Conservation (phyloP, 2,329 filamentous ascomycete genomes). For the Apiospora koreana region DNA sequence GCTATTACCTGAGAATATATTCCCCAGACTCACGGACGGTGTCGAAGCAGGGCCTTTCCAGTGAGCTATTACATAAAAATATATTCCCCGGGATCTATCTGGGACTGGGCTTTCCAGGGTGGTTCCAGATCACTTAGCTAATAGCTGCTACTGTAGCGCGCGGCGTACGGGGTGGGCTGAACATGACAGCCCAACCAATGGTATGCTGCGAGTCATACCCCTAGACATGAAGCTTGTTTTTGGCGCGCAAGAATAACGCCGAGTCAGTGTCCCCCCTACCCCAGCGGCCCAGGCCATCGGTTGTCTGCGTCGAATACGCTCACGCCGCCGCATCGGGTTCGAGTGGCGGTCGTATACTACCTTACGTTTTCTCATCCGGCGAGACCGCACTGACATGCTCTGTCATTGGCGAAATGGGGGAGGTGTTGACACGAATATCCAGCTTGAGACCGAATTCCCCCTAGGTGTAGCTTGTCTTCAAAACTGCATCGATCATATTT, state of each 20-base stretch:
- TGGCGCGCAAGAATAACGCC: not conserved
- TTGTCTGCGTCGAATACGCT: not conserved
- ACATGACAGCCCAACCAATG: not conserved
- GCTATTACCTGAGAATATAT: not conserved
- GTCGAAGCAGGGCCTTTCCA: no score
- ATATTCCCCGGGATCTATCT: not conserved
- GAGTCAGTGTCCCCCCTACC: conserved; percentile 1
- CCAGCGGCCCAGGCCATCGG: not conserved
- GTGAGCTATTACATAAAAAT: no score
- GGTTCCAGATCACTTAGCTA: not conserved
- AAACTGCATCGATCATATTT: not conserved
- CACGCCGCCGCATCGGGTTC: not conserved
- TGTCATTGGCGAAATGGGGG: not conserved
- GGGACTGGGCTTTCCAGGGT: not conserved
- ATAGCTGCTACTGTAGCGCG: not conserved
- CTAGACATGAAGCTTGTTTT: conserved; percentile 4
- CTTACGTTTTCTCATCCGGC: not conserved
- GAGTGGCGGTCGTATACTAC: not conserved
- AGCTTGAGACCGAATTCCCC: not conserved
- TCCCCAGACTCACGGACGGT: not conserved
- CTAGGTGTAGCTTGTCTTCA: no score
- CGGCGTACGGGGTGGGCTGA: not conserved
- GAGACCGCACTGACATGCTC: not conserved
- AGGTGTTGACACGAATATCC: not conserved
- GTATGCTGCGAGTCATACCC: not conserved